These are phyloP conservation scores for Cornus suecica DNA, from an alignment of 148 eudicot genomes.

Conservation along the genomic window DNA sequence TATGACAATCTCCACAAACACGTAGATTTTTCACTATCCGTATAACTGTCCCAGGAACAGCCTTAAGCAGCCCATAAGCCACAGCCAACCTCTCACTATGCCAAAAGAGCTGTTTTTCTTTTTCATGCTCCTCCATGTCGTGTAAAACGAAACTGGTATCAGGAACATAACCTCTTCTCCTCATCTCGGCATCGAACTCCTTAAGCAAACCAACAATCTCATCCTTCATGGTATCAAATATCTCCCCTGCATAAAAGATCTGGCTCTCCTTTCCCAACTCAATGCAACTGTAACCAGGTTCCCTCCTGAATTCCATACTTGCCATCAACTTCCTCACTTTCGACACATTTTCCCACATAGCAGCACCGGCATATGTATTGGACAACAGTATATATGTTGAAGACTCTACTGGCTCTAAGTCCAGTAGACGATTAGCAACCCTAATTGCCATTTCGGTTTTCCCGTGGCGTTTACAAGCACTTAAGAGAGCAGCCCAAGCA, in stretches of 20 bases:
- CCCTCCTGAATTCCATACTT: slow-evolving; percentile 42
- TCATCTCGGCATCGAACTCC: slow-evolving; percentile 66
- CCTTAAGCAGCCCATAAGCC: slow-evolving; percentile 68
- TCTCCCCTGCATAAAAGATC: slow-evolving; percentile 65
- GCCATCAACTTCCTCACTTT: slow-evolving; percentile 56
- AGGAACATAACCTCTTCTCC: slow-evolving; percentile 63
- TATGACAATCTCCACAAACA: slow-evolving; percentile 72
- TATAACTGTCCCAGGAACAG: slow-evolving; percentile 48
- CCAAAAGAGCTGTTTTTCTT: slow-evolving; percentile 68
- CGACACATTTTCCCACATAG: slow-evolving; percentile 56
- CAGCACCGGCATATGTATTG: slow-evolving; percentile 57
- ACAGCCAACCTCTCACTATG: slow-evolving; percentile 78
- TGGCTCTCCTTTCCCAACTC: slow-evolving; percentile 57
- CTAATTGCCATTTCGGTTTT: slow-evolving; percentile 37
- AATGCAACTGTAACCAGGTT: slow-evolving; percentile 67
- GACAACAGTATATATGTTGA: slow-evolving; percentile 58
- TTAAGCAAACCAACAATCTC: slow-evolving; percentile 38
- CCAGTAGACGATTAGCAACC: slow-evolving; percentile 53
- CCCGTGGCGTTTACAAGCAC: slow-evolving; percentile 59
- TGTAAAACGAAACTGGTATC: slow-evolving; percentile 63
- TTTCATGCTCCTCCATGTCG: slow-evolving; percentile 58
- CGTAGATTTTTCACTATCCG: slow-evolving; percentile 68
- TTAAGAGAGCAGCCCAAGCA: slow-evolving; percentile 68
- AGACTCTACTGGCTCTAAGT: slow-evolving; percentile 49
- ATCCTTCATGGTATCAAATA: slow-evolving; percentile 42